Evolutionary conservation across 2,329 filamentous ascomycete genomes (phyloP).

Genomic region (Alternaria metachromatica): DNA sequence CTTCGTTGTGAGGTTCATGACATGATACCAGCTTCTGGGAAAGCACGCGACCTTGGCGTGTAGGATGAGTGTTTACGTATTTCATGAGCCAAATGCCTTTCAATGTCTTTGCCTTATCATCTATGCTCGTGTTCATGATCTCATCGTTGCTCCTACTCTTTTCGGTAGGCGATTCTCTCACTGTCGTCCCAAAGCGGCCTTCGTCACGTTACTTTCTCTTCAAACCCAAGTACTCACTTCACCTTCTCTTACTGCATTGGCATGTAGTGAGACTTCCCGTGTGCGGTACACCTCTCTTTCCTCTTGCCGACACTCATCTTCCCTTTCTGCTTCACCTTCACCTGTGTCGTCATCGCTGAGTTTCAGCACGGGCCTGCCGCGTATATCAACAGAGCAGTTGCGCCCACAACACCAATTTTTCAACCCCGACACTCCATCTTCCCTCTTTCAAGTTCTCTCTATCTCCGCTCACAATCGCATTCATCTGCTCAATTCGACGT

Average conservation of each 20-base stretch:
- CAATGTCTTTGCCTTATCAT: not conserved
- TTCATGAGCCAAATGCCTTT: constrained; percentile 3
- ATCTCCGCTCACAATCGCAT: not conserved
- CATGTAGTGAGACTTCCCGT: not conserved
- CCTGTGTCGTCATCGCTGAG: constrained; percentile 1
- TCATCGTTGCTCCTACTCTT: not conserved
- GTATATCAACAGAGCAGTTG: constrained; percentile 1
- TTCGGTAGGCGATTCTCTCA: not conserved
- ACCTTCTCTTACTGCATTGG: not conserved
- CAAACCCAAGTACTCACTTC: not conserved
- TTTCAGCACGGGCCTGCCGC: constrained; percentile 1
- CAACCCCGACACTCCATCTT: not conserved
- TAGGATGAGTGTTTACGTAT: constrained; percentile 9
- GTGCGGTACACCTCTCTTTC: not conserved
- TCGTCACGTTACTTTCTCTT: not conserved
- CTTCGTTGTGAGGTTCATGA: constrained; percentile 16
- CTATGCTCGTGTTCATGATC: not conserved
- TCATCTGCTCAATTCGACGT: not conserved
- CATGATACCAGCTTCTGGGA: constrained; percentile 25
- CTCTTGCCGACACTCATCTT: not conserved
- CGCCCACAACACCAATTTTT: not conserved
- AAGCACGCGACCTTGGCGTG: constrained; percentile 5
- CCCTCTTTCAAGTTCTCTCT: not conserved
- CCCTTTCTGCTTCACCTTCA: constrained; percentile 6
- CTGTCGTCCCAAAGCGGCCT: not conserved